Evolutionary conservation across 2,329 filamentous ascomycete genomes (phyloP), one percentile per base, ranked within the genome.

Genomic region (Colletotrichum salicis): DNA sequence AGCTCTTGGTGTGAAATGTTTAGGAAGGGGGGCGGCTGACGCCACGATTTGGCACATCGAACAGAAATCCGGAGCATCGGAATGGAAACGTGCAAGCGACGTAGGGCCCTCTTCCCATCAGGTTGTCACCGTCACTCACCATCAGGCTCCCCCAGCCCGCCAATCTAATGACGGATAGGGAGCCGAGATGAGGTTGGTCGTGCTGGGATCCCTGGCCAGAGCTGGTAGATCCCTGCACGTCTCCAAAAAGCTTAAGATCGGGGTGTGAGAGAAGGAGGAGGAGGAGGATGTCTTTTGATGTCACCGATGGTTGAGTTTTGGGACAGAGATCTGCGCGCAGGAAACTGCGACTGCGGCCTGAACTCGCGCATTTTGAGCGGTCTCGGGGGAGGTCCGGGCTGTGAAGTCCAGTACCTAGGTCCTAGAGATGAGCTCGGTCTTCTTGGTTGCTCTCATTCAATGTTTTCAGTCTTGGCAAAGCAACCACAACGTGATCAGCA

Each of bases 201-300:
- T 59, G 35, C 57, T 67, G 51, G 58, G 55, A 63, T 64, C 54
- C 45, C 27, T 51, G 13, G 45, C 59, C 55, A 37, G 69, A 55
- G 59, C 64, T 19, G 11, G 64, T 22, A 60, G 59, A 64, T 51
- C 65, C 69, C 65, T 71, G 69, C 65, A 69, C 57, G 29, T 56
- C 65, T 35, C 55, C 31, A 37, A 55, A 62, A 64, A 71, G 59
- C 69, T 69, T 59, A 69, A 70, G 65, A 69, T 55, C 48, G 33
- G 65, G 58, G 55, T 45, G 29, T 10, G 41, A 22, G 41, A 48
- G 41, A 22, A n/a, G n/a, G n/a, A n/a, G n/a, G n/a, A n/a, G n/a
- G 41, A 48, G 19, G 19, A n/a, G 8, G 11, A 15, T n/a, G 19
- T 31, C 35, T 55, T 24, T 29, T 70, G 35, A 70, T 70, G 69